Evolutionary conservation across 345 rosid species (phyloP), one percentile per base, ranked within the genome.

Genomic region (Acer negundo): DNA sequence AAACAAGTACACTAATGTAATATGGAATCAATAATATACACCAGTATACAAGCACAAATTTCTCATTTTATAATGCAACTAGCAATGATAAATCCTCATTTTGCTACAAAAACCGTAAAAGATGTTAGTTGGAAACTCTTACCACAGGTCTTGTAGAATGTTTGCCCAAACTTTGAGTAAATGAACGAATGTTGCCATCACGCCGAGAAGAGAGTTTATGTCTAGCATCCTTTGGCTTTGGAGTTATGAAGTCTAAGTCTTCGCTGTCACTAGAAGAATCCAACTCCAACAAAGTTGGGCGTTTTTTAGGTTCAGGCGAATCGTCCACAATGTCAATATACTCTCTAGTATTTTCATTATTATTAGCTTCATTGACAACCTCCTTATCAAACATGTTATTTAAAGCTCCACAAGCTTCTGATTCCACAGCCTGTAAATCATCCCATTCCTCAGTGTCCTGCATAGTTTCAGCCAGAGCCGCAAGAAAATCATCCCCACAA

Each of bases 401-500:
- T 76, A 93, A 81, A 76, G 90, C 78, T 72, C 98, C 97, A 74
- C 92, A 93, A 72, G 93, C 92, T 80, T 93, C 96, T 2, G 92
- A 83, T 78, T 95, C 97, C 24, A 85, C 38, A 31, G 87, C 88
- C 69, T 85, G 89, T 44, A 90, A 75, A 78, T 93, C 97, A 87
- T 90, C 97, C 98, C 99, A 95, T 64, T 95, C 98, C 93, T 95
- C 97, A 1, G 70, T 73, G 63, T 89, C 94, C 78, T 81, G 82
- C 87, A 90, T 85, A 12, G 85, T 87, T 84, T 91, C 98, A 72
- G 97, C 99, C 62, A 95, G 77, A 58, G 93, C 87, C 15, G 89
- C 93, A 13, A 95, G 82, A 85, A 93, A 93, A 82, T 95, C 97
- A 78, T 95, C 94, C 15, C 96, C 99, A 44, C 97, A 92, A 26